These are phyloP conservation scores for Sporothrix brunneoviolacea DNA, from an alignment of 2,329 filamentous ascomycete species.

Conservation along the genomic window DNA sequence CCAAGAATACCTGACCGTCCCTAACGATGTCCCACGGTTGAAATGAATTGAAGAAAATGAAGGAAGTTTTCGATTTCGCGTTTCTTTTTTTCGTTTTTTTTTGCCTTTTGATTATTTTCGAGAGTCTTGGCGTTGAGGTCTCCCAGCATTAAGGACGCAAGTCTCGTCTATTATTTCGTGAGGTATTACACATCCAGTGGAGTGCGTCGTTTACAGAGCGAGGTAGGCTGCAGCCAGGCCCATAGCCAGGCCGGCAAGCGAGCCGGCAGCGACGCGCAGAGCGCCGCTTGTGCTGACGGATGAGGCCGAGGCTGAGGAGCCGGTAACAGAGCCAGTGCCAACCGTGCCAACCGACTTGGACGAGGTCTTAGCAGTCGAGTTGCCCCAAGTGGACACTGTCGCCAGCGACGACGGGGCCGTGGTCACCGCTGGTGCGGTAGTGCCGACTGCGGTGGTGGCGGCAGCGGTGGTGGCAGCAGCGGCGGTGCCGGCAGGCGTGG, in stretches of 20 bases:
- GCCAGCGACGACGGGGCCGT: neutral
- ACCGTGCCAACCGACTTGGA: neutral
- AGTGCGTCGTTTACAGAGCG: constrained; percentile 27
- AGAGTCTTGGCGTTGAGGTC: too few relatives aligned
- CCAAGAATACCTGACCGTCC: neutral
- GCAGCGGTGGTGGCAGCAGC: neutral
- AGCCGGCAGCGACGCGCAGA: constrained; percentile 26
- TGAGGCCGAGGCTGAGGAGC: constrained; percentile 11
- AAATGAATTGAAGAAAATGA: neutral
- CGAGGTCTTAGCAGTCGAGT: neutral
- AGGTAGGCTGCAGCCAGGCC: constrained; percentile 29
- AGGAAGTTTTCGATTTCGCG: neutral
- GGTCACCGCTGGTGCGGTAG: neutral
- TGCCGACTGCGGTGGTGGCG: neutral
- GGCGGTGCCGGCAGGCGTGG: constrained; percentile 18
- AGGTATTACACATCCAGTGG: too few relatives aligned
- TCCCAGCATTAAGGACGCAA: neutral
- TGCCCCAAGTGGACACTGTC: neutral
- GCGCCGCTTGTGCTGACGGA: constrained; percentile 24
- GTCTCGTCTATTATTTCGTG: too few relatives aligned
- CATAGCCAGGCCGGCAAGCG: constrained; percentile 28
- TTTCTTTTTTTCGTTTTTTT: neutral
- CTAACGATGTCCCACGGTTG: neutral
- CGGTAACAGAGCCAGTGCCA: neutral
- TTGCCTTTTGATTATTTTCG: neutral